Percentiles rank a stretch among this genome's conserved stretches.
phyloP scores from a whole-genome alignment of 139 green algal genomes.

The Asterochloris erici region DNA sequence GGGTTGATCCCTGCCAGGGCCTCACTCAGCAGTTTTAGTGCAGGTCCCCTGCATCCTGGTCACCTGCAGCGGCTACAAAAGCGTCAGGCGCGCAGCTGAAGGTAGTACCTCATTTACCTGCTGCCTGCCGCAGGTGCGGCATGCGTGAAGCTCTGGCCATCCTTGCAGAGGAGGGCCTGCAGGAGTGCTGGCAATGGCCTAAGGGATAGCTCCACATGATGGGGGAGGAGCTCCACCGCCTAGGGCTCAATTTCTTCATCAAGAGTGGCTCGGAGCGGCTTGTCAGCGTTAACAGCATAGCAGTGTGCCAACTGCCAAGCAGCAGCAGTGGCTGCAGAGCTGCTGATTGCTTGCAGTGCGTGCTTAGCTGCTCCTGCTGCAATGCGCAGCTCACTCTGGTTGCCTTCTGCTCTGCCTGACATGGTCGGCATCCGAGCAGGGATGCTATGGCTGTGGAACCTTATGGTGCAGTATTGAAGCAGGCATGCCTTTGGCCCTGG shows the following conservation, averaged over 20 bases:
- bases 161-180: conserved; percentile 65
- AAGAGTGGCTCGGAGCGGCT: conserved; percentile 66
- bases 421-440: background rate
- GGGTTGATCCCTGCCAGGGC: no score
- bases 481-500: background rate
- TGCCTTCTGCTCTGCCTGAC: no score
- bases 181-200: conserved; percentile 62
- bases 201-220: conserved; percentile 58
- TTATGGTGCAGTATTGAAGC: no score
- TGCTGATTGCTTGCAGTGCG: background rate
- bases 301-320: conserved; percentile 30
- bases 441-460: no score
- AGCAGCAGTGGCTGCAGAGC: background rate
- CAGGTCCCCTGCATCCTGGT: no score
- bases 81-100: no score
- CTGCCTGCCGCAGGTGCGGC: conserved; percentile 55
- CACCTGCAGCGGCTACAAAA: no score
- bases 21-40: no score
- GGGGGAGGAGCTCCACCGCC: conserved; percentile 67
- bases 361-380: background rate
- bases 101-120: background rate
- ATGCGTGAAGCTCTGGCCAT: conserved; percentile 85
- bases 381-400: no score
- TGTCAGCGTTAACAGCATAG: conserved; percentile 90
- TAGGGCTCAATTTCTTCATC: conserved; percentile 82